Evolutionary conservation across 2,329 filamentous ascomycete genomes (phyloP), one percentile per base, ranked within the genome.

Genomic region (Aciculosporium take): DNA sequence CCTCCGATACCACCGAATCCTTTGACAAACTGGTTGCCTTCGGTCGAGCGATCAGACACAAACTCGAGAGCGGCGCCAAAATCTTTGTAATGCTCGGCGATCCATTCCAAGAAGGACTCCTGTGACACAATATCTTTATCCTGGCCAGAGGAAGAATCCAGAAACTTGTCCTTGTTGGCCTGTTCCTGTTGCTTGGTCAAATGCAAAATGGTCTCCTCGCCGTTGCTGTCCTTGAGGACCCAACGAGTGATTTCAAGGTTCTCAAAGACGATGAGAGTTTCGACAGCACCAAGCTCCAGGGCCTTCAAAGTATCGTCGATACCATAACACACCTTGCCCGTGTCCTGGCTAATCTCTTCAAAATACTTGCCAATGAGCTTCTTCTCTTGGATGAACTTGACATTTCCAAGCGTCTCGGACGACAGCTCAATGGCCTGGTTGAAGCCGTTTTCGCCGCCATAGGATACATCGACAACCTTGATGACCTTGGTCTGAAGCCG

Each of bases 351-450:
- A 57, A 98, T 96, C 66, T 98, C 89, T 62, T 98, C 88, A 56
- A 98, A 98, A 72, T 98, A 98, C 61, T 84, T 87, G 62, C 89
- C 89, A 58, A 98, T 98, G 48, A 98, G 79, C 71, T 95, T 98
- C 82, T 98, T 98, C 75, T 98, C 91, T 67, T 98, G 91, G 62
- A 98, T 95, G 64, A 98, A 98, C 69, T 98, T 98, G 75, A 98
- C 91, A 60, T 96, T 98, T 65, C 88, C 84, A 37, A 98, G 76
- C 7, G 91, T 98, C 71, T 98, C 93, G 7, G 87, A 77, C 21
- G 91, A 82, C 55, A 98, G 66, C 60, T 98, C 91, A 49, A 98
- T 98, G 46, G 91, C 91, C 69, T 98, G 93, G 71, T 98, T 98
- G 76, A 98, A 98, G 36, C 91, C 91, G 71, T 96, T 96, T 69